Evolutionary conservation across 148 eudicot genomes (phyloP), one percentile per base, ranked within the genome.

Genomic region (Spergularia marina): DNA sequence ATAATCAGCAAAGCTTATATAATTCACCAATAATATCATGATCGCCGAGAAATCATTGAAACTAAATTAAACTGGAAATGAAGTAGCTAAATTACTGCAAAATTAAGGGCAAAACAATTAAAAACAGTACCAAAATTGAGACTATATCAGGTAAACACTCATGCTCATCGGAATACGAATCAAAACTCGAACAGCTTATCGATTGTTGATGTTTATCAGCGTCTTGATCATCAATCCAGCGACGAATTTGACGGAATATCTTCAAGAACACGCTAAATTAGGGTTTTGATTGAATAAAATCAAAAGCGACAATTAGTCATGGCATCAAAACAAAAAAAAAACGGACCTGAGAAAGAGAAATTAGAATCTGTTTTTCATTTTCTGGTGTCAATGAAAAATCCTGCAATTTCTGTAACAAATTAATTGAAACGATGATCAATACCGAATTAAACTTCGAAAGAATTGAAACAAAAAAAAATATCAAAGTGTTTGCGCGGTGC

Each of bases 161-260:
- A 62, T 82, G 83, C 72, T 84, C 81, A 34, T 15, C 79, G 51
- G 72, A 60, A 66, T 73, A 53, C n/a, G 82, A 76, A 55, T 61
- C 34, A 65, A 53, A 30, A 13, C 74, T 30, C 55, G 56, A 62
- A 56, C 69, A 53, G 16, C 21, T 80, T 11, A 65, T 74, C 44
- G 44, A 53, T 41, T 71, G 78, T 51, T 39, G 65, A 53, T 47
- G 86, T 86, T 85, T 63, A 54, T 72, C 59, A 71, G 51, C 73
- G 41, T 83, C 84, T 12, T 47, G 56, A 54, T 89, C 85, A 76
- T 77, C 8, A 10, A 69, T 86, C 92, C 87, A 90, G 51, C 70
- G 77, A 65, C 86, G 86, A 80, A 94, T 85, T 84, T 78, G 78
- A 40, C 78, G 81, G 70, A 79, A 73, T 64, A 89, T 74, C 98